These are phyloP conservation scores for Chenopodium suecicum DNA, from an alignment of 148 eudicot genomes.

Conservation along the genomic window DNA sequence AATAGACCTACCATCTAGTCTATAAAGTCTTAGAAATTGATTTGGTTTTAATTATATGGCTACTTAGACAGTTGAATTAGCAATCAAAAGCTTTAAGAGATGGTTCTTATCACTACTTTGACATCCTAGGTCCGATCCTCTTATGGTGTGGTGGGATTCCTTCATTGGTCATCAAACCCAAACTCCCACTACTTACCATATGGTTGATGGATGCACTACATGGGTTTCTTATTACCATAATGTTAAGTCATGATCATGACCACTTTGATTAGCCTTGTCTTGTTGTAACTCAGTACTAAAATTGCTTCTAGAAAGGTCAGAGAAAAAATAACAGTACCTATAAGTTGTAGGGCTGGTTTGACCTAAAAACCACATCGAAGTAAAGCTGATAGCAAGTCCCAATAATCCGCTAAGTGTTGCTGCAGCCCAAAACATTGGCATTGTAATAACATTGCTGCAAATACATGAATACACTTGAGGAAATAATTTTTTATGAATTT, in stretches of 20 bases:
- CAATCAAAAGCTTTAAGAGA: too few relatives aligned
- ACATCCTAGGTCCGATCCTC: too few relatives aligned
- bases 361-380: constrained; percentile 86
- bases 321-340: constrained; percentile 44
- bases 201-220: too few relatives aligned
- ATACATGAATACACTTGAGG: constrained; percentile 18
- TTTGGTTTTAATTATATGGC: too few relatives aligned
- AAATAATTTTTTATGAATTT: not conserved
- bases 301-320: not conserved
- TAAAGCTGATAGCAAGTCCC: constrained; percentile 90
- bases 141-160: too few relatives aligned
- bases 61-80: too few relatives aligned
- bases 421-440: constrained; percentile 80
- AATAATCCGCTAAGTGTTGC: constrained; percentile 78
- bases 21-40: too few relatives aligned
- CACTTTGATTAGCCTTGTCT: not conserved
- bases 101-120: too few relatives aligned
- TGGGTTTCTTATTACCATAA: too few relatives aligned
- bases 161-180: too few relatives aligned
- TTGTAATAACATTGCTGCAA: constrained; percentile 52
- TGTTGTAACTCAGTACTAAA: not conserved
- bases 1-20: too few relatives aligned
- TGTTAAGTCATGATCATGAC: not conserved
- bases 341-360: constrained; percentile 88
- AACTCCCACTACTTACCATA: too few relatives aligned